Percentiles rank a stretch among this genome's conserved stretches.
Evolutionary conservation across 2,329 filamentous ascomycete species (phyloP).

Genomic region (Hymenoscyphus scutula): DNA sequence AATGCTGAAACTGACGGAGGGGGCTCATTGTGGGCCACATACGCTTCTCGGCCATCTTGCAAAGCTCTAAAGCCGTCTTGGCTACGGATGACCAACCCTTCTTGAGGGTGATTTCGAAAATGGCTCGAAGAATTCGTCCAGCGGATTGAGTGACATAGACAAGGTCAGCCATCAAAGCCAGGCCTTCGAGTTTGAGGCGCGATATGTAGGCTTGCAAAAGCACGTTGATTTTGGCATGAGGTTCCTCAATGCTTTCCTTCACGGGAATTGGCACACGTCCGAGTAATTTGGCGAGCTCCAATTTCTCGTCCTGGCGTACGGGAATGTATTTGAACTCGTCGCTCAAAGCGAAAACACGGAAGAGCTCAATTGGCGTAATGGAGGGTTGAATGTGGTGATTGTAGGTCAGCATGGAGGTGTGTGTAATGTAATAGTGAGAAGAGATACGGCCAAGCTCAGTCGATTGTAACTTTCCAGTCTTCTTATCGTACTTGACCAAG

Average conservation of each 20-base stretch:
- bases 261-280: conserved; percentile 90
- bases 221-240: conserved; percentile 97
- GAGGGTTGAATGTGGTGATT: conserved; percentile 92
- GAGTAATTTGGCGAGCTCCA: conserved; percentile 89
- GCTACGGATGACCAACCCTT: conserved; percentile 95
- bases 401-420: conserved; percentile 95
- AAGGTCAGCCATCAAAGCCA: conserved; percentile 96
- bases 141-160: conserved; percentile 98
- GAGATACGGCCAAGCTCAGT: conserved; percentile 95
- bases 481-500: conserved; percentile 93
- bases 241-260: conserved; percentile 95
- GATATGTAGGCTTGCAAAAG: conserved; percentile 96
- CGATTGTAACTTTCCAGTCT: conserved; percentile 80
- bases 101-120: conserved; percentile 96
- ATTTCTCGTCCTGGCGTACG: conserved; percentile 94
- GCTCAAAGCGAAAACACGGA: conserved; percentile 92
- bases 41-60: conserved; percentile 98
- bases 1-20: conserved; percentile 81
- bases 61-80: conserved; percentile 87
- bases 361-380: conserved; percentile 91
- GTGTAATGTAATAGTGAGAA: conserved; percentile 97
- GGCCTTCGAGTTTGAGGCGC: conserved; percentile 84
- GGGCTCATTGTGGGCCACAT: conserved; percentile 99
- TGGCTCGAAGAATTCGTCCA: conserved; percentile 88
- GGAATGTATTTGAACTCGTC: conserved; percentile 99